Conservation (phyloP, 495 filamentous ascomycete species). For the Neurospora intermedia region DNA sequence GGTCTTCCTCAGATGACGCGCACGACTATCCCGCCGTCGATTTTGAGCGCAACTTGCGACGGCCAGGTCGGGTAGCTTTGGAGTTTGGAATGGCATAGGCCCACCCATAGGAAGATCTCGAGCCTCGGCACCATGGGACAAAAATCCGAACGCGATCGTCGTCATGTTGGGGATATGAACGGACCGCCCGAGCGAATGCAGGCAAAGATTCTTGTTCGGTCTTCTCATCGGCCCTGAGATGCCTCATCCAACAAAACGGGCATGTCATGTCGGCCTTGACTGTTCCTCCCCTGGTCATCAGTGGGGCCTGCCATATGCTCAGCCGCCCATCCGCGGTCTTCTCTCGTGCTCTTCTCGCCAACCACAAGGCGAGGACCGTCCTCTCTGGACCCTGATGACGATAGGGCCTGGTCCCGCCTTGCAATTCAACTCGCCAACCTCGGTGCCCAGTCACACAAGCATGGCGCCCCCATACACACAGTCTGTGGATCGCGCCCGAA, state of each 20-base stretch:
- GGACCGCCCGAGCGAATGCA: neutral
- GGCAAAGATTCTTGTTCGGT: neutral
- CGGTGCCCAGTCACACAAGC: neutral
- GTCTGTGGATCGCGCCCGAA: neutral
- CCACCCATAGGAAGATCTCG: neutral
- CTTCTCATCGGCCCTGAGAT: neutral
- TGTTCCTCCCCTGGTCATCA: neutral
- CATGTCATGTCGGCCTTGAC: neutral
- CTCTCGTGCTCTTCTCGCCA: neutral
- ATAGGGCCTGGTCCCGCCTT: constrained; percentile 16
- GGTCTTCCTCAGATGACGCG: neutral
- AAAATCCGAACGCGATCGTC: neutral
- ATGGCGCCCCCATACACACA: neutral
- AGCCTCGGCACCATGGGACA: neutral
- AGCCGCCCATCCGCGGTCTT: neutral
- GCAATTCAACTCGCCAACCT: neutral
- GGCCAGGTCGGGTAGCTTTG: neutral
- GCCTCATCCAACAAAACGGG: neutral
- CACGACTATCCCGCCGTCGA: too few relatives aligned
- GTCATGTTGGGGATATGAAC: neutral
- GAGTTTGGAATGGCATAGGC: neutral
- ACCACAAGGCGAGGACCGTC: neutral
- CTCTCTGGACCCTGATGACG: neutral
- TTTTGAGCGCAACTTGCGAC: too few relatives aligned
- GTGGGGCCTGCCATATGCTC: neutral